Evolutionary conservation across 805 yeast genomes (phyloP).

Genomic region (Monosporozyma aquatica): DNA sequence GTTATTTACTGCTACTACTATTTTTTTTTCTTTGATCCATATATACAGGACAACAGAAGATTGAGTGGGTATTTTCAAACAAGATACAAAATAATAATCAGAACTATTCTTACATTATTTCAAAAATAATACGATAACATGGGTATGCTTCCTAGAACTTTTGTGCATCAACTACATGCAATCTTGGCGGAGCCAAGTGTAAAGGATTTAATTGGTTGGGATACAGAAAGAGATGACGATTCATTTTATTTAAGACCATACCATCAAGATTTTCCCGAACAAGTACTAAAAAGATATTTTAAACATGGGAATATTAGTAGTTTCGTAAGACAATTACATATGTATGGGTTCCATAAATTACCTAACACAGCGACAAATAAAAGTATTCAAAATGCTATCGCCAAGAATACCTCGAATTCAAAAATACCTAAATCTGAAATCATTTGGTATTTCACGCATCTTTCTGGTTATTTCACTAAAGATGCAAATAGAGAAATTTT

Average conservation of each 20-base stretch:
- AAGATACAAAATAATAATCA: too few relatives aligned
- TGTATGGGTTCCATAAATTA: conserved; percentile 92
- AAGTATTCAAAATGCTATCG: background rate
- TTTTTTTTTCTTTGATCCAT: too few relatives aligned
- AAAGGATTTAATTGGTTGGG: conserved; percentile 23
- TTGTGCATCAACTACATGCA: conserved; percentile 25
- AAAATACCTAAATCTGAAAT: conserved; percentile 9
- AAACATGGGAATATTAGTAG: conserved; percentile 91
- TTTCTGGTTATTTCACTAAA: conserved; percentile 21
- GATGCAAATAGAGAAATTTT: conserved; percentile 16
- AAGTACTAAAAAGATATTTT: conserved; percentile 56
- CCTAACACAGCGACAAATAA: conserved; percentile 2
- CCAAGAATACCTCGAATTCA: background rate
- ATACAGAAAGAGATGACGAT: conserved; percentile 11
- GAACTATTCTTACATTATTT: too few relatives aligned
- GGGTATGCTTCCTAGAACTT: conserved; percentile 15
- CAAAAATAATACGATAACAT: background rate
- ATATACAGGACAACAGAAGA: too few relatives aligned
- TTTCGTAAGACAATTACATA: conserved; percentile 88
- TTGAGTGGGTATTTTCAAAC: too few relatives aligned
- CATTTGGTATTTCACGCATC: conserved; percentile 28
- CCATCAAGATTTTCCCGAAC: conserved; percentile 18
- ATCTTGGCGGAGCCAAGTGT: conserved; percentile 20
- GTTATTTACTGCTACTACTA: too few relatives aligned
- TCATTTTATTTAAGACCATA: conserved; percentile 24